Base-by-base conservation (phyloP, 192 early-diverging fungal species). In the Phycomyces nitens region DNA sequence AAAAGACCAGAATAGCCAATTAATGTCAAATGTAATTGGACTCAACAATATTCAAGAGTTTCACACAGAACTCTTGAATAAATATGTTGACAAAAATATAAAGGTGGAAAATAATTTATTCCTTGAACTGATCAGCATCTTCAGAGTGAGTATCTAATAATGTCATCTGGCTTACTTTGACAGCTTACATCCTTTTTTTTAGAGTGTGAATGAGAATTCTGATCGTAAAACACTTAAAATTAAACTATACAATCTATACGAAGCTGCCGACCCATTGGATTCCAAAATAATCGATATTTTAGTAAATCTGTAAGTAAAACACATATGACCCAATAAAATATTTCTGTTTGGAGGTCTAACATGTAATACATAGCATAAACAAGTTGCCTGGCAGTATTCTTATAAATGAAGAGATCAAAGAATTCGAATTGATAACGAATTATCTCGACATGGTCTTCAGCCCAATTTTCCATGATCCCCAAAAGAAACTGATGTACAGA, bases 351-450 rank as follows among this genome's bases (percentile, higher is more conserved):
- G 23, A 60, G 23, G 58, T 60, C 23, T 60, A 60, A 60, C 24
- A 43, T 60, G 22, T 49, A 60, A 27, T 49, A 49, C 58, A 49
- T 60, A 60, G 22, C 44, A 49, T 60, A 60, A 60, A 60, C 58
- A 49, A 60, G 43, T 60, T 60, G 44, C 58, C 58, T 60, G 58
- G 58, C 6, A 60, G 26, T 49, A 49, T 29, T 60, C 58, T 60
- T 5, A 60, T 60, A 60, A 23, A 60, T 49, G 58, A 60, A 49
- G 58, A 50, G 58, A 42, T 60, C 58, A 60, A 60, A 60, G 58
- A 60, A 44, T 60, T 60, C 15, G 56, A 60, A 60, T 49, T 49
- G 16, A 44, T 60, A 60, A 50, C 58, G 0, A 60, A 60, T 34
- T 44, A 60, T 50, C 58, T 60, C n/a, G 43, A 60, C 26, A 50